Conservation (phyloP, 495 filamentous ascomycete species). For the Hypoxylon perforatum region DNA sequence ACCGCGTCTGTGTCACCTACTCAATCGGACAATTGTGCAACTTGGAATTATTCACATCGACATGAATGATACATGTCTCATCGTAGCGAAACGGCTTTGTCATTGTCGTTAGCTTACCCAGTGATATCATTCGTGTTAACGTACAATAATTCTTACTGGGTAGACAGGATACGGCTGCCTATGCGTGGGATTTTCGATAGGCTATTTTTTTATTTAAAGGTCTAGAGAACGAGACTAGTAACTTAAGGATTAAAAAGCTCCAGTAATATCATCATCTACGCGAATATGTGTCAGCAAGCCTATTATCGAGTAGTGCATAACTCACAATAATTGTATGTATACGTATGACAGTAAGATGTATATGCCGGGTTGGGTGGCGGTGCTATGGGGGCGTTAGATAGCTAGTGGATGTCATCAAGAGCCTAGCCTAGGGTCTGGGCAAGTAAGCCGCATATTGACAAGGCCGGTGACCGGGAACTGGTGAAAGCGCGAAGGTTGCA, state of each 20-base stretch:
- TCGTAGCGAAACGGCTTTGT: neutral
- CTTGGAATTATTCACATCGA: too few relatives aligned
- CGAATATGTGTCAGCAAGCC: neutral
- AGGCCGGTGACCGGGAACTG: neutral
- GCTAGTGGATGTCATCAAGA: neutral
- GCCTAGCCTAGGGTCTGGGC: neutral
- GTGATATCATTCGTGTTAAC: neutral
- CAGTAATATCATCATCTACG: neutral
- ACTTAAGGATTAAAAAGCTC: neutral
- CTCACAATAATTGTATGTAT: neutral
- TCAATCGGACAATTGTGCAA: too few relatives aligned
- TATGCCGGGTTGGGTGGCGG: neutral
- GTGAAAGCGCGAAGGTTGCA: slow-evolving; percentile 3
- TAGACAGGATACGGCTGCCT: too few relatives aligned
- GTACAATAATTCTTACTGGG: too few relatives aligned
- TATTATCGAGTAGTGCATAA: neutral
- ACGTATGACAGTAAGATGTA: slow-evolving; percentile 8
- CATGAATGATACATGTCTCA: neutral
- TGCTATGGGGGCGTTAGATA: neutral
- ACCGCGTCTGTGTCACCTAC: too few relatives aligned
- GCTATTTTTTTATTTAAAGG: neutral
- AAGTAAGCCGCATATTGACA: slow-evolving; percentile 23
- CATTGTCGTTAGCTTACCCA: neutral
- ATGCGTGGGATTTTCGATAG: too few relatives aligned
- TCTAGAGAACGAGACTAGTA: neutral